Evolutionary conservation across 2,329 filamentous ascomycete genomes (phyloP), one percentile per base, ranked within the genome.

Genomic region (Aureobasidium pullulans): DNA sequence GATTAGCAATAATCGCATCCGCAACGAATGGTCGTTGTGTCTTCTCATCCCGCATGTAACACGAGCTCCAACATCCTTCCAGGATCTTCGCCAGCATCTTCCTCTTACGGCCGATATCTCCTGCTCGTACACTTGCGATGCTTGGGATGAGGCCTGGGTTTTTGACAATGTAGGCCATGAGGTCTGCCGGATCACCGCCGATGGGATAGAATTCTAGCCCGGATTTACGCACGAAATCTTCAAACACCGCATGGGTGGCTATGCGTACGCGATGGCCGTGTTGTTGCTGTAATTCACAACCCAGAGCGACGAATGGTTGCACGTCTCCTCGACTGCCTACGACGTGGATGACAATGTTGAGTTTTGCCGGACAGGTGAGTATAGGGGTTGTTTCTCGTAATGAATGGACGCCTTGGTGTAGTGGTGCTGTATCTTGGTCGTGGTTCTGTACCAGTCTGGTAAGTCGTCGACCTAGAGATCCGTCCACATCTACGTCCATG

Each of bases 71-170:
- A 66, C 89, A 94, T 0, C 91, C 90, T 29, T 87, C 77, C 15
- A 96, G 76, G 62, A 94, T 92, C 61, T 90, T 82, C 61, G 85
- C 84, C 62, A 95, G 90, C 15, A 87, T 88, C 62, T 82, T 84
- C 29, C 90, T 81, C 32, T 89, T 80, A 71, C 86, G 87, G 42
- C 82, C 86, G 52, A 95, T 83, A 68, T 94, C 90, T 9, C 90
- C 90, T 64, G 81, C 88, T 61, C 84, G 85, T 50, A 95, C 73
- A 1, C 87, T 85, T 50, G 91, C 86, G 60, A 93, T 83, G 1
- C 87, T 87, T 1, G 90, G 90, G 85, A 95, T 90, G 32, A 96
- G 76, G 0, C 90, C 89, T 0, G 90, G 89, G 65, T 94, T 88
- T 72, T 92, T 92, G 47, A 94, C 90, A 90, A 95, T 95, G 67